Evolutionary conservation across 169 alveolate species (phyloP).

Genomic region (Eimeria mitis): DNA sequence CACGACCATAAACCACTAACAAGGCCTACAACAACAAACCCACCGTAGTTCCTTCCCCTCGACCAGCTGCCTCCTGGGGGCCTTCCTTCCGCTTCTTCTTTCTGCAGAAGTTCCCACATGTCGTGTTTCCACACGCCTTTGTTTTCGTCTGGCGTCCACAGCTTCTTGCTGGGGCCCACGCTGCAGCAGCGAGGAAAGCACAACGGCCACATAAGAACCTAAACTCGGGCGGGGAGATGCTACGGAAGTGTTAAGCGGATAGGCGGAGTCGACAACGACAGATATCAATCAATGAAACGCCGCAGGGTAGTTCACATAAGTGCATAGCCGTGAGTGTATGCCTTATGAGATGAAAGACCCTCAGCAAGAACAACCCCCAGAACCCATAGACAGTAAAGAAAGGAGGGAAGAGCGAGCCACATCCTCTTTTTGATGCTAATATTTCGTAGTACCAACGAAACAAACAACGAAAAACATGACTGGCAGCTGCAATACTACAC

Average conservation of each 20-base stretch:
- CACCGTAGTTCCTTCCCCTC: constrained; percentile 6
- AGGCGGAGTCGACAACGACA: too few relatives aligned
- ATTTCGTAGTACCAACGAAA: background rate
- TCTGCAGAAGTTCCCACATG: constrained; percentile 47
- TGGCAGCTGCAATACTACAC: background rate
- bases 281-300: background rate
- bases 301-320: background rate
- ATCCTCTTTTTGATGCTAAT: too few relatives aligned
- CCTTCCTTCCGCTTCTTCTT: constrained; percentile 42
- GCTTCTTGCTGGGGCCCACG: constrained; percentile 41
- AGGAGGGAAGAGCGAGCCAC: too few relatives aligned
- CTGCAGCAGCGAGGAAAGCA: too few relatives aligned
- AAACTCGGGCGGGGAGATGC: too few relatives aligned
- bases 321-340: background rate
- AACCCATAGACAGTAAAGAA: background rate
- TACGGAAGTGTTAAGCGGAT: too few relatives aligned
- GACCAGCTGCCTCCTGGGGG: background rate
- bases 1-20: too few relatives aligned
- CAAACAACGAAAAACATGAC: background rate
- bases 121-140: constrained; percentile 67
- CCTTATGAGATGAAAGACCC: background rate
- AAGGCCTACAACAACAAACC: background rate
- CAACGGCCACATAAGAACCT: too few relatives aligned
- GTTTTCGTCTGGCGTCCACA: constrained; percentile 64
- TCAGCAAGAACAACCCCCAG: background rate